phyloP scores from a whole-genome alignment of 2,329 filamentous ascomycete genomes.

The Trematosphaeria pertusa region DNA sequence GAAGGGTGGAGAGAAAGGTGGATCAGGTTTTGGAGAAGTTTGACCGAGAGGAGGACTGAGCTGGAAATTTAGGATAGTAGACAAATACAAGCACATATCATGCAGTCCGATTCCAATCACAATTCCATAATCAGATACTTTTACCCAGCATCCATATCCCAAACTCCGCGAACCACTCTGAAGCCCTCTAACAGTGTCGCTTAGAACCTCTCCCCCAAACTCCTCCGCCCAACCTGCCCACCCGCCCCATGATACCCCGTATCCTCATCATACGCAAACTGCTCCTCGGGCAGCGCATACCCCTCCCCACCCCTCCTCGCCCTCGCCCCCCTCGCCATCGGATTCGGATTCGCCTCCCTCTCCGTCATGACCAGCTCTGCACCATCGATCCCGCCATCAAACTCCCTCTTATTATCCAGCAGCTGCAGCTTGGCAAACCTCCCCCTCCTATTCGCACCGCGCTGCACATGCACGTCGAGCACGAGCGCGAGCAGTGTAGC shows the following conservation, averaged over 20 bases:
- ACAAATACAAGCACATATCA: too few species aligned
- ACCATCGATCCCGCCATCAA: conserved; percentile 30
- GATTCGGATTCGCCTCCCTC: conserved; percentile 38
- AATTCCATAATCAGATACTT: too few species aligned
- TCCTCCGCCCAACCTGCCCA: conserved; percentile 21
- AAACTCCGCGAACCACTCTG: not conserved
- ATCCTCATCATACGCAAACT: conserved; percentile 52
- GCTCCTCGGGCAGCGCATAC: conserved; percentile 51
- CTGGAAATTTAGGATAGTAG: too few species aligned
- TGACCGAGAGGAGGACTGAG: too few species aligned
- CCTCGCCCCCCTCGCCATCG: conserved; percentile 15
- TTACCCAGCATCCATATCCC: not conserved
- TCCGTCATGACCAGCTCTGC: too few species aligned
- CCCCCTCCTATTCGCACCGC: conserved; percentile 51
- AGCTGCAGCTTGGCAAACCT: conserved; percentile 58
- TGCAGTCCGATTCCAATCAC: too few species aligned
- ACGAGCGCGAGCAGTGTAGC: conserved; percentile 56
- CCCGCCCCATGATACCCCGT: conserved; percentile 50
- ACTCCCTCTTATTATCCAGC: conserved; percentile 38
- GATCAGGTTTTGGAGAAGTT: too few species aligned
- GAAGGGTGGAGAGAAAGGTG: too few species aligned
- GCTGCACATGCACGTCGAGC: conserved; percentile 59
- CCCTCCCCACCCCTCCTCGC: conserved; percentile 35
- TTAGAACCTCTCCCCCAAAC: conserved; percentile 22
- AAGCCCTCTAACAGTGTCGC: not conserved